These are phyloP conservation scores for Mycosphaerella sp. DNA, from an alignment of 2,329 filamentous ascomycete genomes.

Conservation along the genomic window DNA sequence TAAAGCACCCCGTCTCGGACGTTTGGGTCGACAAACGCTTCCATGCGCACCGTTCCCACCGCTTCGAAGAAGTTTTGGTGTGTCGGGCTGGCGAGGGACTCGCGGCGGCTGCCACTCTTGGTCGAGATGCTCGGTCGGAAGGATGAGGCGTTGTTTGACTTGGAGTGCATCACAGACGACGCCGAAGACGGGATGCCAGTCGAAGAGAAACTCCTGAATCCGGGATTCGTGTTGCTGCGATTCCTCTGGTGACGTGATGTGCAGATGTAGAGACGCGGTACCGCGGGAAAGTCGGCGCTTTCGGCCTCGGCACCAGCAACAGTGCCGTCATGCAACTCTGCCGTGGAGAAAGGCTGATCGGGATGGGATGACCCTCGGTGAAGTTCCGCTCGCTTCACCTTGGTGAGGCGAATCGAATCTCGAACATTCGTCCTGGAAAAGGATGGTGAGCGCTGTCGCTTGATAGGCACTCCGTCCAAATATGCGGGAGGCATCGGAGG, in stretches of 20 bases:
- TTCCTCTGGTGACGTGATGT: conserved; percentile 65
- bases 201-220: conserved; percentile 72
- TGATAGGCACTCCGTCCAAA: conserved; percentile 27
- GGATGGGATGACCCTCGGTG: conserved; percentile 17
- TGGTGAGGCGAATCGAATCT: conserved; percentile 85
- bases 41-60: conserved; percentile 90
- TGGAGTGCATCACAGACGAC: conserved; percentile 16
- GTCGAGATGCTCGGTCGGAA: conserved; percentile 24
- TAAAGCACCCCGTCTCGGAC: conserved; percentile 30
- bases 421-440: conserved; percentile 56
- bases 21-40: conserved; percentile 72
- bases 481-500: conserved; percentile 24
- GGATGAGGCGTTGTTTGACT: conserved; percentile 21
- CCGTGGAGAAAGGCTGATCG: conserved; percentile 9
- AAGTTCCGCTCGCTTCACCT: conserved; percentile 46
- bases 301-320: conserved; percentile 37
- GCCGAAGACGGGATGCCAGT: conserved; percentile 39
- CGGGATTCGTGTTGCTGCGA: conserved; percentile 80
- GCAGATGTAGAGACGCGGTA: conserved; percentile 62
- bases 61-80: conserved; percentile 68
- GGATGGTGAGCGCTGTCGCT: conserved; percentile 28
- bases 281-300: conserved; percentile 63
- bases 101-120: conserved; percentile 23
- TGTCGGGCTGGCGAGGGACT: conserved; percentile 26
- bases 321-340: conserved; percentile 4